Base-by-base conservation (phyloP, 176 grass and related monocot species). In the Oryza nivara region DNA sequence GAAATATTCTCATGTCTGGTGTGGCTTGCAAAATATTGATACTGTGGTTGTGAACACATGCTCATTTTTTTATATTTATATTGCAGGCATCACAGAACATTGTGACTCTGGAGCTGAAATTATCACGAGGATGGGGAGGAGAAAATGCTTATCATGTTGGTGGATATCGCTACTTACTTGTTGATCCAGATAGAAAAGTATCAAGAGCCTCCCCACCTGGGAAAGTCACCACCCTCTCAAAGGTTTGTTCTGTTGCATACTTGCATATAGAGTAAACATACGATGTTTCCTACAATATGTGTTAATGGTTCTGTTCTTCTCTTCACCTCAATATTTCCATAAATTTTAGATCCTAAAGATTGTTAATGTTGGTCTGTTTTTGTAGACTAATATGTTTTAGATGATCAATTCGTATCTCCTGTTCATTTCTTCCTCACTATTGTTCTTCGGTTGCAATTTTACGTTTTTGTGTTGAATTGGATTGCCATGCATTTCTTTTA, bases 71-170 rank as follows among this genome's bases (percentile, higher is more conserved):
- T 40, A 70, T 83, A 60, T 64, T 22, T 9, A 68, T 83, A 40
- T 80, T 79, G 73, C 81, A 99, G 97, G 91, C 94, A 88, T 90
- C 88, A 76, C 80, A 94, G 67, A 94, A 93, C 82, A 88, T 99
- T 91, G 65, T 87, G 38, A 60, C 65, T 72, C 74, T 99, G 17
- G 97, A 99, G 79, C 91, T 92, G 79, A 99, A 94, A 94, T 48
- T 99, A 87, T 68, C 93, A 35, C 86, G 88, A 82, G 93, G 97
- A 58, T 99, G 91, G 93, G 97, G 91, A 74, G 97, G 97, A 80
- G 97, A 96, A 83, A 99, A 96, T 91, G 93, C 97, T 32, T 96
- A 96, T 76, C 93, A 99, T 89, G 97, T 99, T 45, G 84, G 67
- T 88, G 97, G 97, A 71, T 92, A 96, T 90, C 92, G 93, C 26